Percentiles rank a stretch among this genome's conserved stretches.
These are phyloP conservation scores for Dunaliella sp. DNA, from an alignment of 139 green algal genomes.

Conservation along the genomic window DNA sequence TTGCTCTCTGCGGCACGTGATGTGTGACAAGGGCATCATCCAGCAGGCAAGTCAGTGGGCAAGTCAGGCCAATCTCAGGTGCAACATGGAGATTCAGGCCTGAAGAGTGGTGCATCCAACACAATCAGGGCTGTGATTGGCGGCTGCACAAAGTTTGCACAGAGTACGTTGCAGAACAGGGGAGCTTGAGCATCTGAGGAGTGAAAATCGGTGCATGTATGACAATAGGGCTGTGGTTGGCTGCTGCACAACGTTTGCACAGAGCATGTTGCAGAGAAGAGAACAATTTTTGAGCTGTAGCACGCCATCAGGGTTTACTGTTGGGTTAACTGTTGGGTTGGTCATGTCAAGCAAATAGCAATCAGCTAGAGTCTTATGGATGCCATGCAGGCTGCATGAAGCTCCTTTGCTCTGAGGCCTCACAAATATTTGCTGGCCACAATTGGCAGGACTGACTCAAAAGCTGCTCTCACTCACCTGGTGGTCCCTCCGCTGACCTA, in stretches of 20 bases:
- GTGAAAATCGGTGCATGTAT: neutral
- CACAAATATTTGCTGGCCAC: too few species aligned
- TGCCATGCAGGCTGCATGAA: too few species aligned
- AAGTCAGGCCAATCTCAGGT: neutral
- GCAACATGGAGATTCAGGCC: neutral
- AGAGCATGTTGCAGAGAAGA: too few species aligned
- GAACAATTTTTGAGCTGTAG: neutral
- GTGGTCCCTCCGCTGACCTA: neutral
- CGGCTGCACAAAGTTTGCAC: neutral
- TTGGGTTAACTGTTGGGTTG: too few species aligned
- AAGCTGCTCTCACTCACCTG: neutral
- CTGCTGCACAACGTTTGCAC: neutral
- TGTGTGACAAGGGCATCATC: conserved; percentile 13
- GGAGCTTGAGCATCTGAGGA: neutral
- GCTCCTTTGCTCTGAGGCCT: too few species aligned
- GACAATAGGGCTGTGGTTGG: neutral
- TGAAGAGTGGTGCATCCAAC: neutral
- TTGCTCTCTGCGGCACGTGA: too few species aligned
- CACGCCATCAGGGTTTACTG: too few species aligned
- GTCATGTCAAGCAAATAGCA: too few species aligned
- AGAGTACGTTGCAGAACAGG: too few species aligned
- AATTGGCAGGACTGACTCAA: neutral
- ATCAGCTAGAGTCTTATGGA: too few species aligned
- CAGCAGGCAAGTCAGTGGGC: neutral
- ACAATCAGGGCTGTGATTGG: neutral